phyloP scores from a whole-genome alignment of 2,329 filamentous ascomycete genomes.

The Talaromyces marneffei region DNA sequence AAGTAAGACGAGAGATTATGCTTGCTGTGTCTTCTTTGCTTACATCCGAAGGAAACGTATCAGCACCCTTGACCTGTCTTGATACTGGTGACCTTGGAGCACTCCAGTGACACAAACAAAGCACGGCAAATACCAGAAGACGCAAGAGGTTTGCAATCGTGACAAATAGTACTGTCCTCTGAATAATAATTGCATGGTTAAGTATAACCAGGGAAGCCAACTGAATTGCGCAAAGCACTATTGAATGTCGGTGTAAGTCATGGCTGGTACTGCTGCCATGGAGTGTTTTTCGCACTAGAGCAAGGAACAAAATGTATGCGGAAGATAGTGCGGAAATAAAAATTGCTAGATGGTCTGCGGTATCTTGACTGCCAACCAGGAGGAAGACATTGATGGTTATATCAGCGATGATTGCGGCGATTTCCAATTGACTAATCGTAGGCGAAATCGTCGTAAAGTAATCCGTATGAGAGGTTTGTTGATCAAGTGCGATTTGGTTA shows the following conservation, averaged over 20 bases:
- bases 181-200: not conserved
- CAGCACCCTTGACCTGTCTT: not conserved
- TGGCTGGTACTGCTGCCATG: not conserved
- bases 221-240: not conserved
- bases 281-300: not conserved
- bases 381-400: not conserved
- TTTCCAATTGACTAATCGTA: not conserved
- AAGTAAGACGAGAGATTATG: not conserved
- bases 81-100: not conserved
- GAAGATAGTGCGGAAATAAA: not conserved
- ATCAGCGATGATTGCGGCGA: not conserved
- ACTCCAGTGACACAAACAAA: not conserved
- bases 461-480: not conserved
- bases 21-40: not conserved
- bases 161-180: not conserved
- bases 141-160: not conserved
- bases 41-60: not conserved
- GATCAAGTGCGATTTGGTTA: not conserved
- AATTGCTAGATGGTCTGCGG: not conserved
- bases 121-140: not conserved
- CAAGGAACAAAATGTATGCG: not conserved
- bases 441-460: not conserved
- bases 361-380: not conserved
- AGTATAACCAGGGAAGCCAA: not conserved
- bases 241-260: not conserved